phyloP scores from a whole-genome alignment of 2,329 filamentous ascomycete species.

The Epichloe gansuensis region DNA sequence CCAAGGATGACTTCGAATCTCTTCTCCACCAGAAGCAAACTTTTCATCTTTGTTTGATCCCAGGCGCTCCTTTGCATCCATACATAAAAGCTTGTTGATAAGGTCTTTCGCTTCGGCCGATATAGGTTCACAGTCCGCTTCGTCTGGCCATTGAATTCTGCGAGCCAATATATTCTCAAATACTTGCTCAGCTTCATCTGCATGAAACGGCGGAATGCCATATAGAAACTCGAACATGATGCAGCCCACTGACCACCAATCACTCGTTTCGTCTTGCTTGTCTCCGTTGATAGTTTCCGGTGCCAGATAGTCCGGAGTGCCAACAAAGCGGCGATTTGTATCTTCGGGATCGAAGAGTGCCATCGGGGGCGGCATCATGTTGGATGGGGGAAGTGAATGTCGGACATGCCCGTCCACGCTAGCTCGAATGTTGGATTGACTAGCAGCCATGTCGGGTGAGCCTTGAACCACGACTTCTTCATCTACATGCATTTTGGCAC shows the following conservation, averaged over 20 bases:
- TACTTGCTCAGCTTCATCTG: slow-evolving; percentile 75
- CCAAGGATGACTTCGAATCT: slow-evolving; percentile 84
- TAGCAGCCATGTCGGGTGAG: slow-evolving; percentile 62
- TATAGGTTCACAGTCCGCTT: slow-evolving; percentile 57
- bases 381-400: slow-evolving; percentile 33
- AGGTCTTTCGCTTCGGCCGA: slow-evolving; percentile 86
- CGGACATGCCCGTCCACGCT: slow-evolving; percentile 23
- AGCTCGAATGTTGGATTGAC: slow-evolving; percentile 14
- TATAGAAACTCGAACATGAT: slow-evolving; percentile 95
- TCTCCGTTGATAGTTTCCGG: slow-evolving; percentile 93
- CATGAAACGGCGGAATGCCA: slow-evolving; percentile 88
- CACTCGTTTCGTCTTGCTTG: slow-evolving; percentile 92
- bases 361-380: slow-evolving; percentile 82
- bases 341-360: slow-evolving; percentile 92
- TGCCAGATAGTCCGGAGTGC: slow-evolving; percentile 91
- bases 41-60: slow-evolving; percentile 79
- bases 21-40: slow-evolving; percentile 70
- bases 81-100: slow-evolving; percentile 82
- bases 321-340: slow-evolving; percentile 83
- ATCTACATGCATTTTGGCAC: slow-evolving; percentile 48
- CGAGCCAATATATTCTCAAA: slow-evolving; percentile 92
- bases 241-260: slow-evolving; percentile 99
- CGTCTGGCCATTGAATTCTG: slow-evolving; percentile 84
- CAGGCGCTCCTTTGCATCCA: slow-evolving; percentile 68
- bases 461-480: slow-evolving; percentile 62